phyloP scores from a whole-genome alignment of 1,284 basidiomycete species.

The Jaminaea rosea region DNA sequence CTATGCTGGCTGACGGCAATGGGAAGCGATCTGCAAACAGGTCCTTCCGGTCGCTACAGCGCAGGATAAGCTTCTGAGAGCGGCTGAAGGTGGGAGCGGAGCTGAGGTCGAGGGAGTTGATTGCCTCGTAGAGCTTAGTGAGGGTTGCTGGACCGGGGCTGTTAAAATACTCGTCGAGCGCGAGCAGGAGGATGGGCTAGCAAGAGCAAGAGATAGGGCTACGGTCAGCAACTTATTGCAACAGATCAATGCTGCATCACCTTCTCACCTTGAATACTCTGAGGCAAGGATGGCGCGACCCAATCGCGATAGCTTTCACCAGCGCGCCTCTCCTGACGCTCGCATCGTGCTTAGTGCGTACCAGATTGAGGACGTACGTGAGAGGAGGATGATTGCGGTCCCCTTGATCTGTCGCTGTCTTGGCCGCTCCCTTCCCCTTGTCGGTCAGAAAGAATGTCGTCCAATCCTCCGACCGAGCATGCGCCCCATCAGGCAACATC shows the following conservation, averaged over 20 bases:
- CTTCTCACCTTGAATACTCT: conserved; percentile 87
- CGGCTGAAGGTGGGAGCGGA: conserved; percentile 67
- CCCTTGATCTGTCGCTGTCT: neutral
- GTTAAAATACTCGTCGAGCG: conserved; percentile 87
- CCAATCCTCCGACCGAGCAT: conserved; percentile 90
- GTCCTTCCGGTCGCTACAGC: conserved; percentile 79
- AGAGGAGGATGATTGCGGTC: neutral
- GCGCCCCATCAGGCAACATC: conserved; percentile 96
- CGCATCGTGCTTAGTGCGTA: conserved; percentile 90
- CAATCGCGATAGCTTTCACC: conserved; percentile 92
- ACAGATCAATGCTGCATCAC: neutral
- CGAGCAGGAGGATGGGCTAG: conserved; percentile 82
- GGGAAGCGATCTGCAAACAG: conserved; percentile 67
- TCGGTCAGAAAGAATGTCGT: conserved; percentile 78
- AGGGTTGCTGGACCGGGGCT: conserved; percentile 79
- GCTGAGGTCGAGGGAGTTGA: conserved; percentile 82
- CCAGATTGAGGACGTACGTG: conserved; percentile 56
- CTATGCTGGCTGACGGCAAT: too few relatives aligned
- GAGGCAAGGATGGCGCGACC: conserved; percentile 87
- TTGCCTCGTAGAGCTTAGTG: conserved; percentile 76
- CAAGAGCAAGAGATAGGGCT: too few relatives aligned
- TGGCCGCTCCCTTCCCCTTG: too few relatives aligned
- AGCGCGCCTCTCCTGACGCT: conserved; percentile 80
- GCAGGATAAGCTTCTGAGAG: conserved; percentile 77
- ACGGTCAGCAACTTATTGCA: neutral